phyloP scores from a whole-genome alignment of 2,329 filamentous ascomycete genomes.

The Phaeoacremonium minimum region DNA sequence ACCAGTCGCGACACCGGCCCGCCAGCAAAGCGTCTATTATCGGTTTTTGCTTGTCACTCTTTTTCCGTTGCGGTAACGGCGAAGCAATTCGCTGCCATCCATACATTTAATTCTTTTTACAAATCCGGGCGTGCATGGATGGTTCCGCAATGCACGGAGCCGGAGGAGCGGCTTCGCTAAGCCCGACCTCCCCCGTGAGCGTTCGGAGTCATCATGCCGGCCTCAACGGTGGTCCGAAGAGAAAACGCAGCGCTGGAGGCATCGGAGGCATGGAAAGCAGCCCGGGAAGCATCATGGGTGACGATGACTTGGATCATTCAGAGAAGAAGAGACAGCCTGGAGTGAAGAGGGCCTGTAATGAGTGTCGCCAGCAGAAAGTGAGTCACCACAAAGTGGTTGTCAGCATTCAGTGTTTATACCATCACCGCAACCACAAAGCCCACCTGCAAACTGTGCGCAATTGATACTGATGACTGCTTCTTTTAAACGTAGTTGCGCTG shows the following conservation, averaged over 20 bases:
- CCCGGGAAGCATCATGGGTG: conserved; percentile 53
- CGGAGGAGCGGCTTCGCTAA: conserved; percentile 27
- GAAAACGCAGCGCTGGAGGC: conserved; percentile 51
- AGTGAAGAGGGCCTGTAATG: conserved; percentile 78
- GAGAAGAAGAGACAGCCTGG: conserved; percentile 63
- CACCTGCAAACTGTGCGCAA: background rate
- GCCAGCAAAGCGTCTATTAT: background rate
- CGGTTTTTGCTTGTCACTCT: background rate
- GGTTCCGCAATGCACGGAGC: conserved; percentile 25
- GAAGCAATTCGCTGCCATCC: background rate
- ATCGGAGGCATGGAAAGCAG: conserved; percentile 49
- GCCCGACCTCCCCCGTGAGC: conserved; percentile 52
- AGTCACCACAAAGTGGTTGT: too few relatives aligned
- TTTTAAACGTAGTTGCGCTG: conserved; percentile 60
- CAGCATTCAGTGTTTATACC: background rate
- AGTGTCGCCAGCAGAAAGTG: conserved; percentile 83
- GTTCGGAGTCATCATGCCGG: conserved; percentile 37
- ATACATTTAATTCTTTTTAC: conserved; percentile 2
- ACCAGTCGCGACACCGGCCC: conserved; percentile 2
- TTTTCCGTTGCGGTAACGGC: conserved; percentile 1
- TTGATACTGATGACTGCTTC: conserved; percentile 9
- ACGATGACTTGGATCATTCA: conserved; percentile 50
- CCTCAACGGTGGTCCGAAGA: conserved; percentile 43
- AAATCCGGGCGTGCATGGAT: conserved; percentile 23
- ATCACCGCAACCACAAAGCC: conserved; percentile 1